Conservation (phyloP, 108 stramenopile species). For the Mayamaea pseudoterrestris region DNA sequence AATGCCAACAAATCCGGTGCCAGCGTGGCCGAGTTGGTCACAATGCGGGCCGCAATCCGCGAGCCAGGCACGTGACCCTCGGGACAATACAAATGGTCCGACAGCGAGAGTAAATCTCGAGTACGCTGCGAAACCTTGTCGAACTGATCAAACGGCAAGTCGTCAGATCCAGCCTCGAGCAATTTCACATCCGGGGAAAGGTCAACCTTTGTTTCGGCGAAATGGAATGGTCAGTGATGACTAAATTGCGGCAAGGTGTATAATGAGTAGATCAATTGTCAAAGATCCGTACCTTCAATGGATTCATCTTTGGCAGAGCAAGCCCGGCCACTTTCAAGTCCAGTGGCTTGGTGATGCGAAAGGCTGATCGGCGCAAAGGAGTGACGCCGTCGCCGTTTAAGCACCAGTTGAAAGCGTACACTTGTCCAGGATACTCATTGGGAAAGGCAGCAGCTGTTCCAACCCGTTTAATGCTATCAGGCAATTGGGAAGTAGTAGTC, state of each 20-base stretch:
- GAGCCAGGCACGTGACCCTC: constrained; percentile 79
- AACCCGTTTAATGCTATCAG: constrained; percentile 51
- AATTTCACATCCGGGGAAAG: constrained; percentile 26
- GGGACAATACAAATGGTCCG: constrained; percentile 63
- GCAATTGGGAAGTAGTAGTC: no score
- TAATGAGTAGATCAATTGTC: neutral
- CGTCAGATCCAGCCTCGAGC: constrained; percentile 70
- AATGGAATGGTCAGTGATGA: constrained; percentile 3
- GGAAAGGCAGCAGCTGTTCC: constrained; percentile 51
- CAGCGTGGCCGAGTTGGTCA: constrained; percentile 46
- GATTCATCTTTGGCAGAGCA: constrained; percentile 33
- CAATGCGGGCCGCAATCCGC: constrained; percentile 58
- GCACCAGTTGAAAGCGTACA: constrained; percentile 82
- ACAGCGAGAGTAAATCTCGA: constrained; percentile 50
- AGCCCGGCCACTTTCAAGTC: constrained; percentile 73
- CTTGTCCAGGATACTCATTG: constrained; percentile 78
- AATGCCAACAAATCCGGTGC: constrained; percentile 66
- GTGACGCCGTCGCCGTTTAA: constrained; percentile 82
- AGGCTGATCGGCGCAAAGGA: constrained; percentile 67
- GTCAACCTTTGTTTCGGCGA: constrained; percentile 8
- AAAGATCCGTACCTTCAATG: constrained; percentile 48
- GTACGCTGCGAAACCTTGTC: constrained; percentile 55
- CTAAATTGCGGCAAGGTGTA: neutral
- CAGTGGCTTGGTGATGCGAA: constrained; percentile 78
- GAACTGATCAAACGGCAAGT: constrained; percentile 60